Base-by-base conservation (phyloP, 257 asterid genomes). In the Gentiana straminea region DNA sequence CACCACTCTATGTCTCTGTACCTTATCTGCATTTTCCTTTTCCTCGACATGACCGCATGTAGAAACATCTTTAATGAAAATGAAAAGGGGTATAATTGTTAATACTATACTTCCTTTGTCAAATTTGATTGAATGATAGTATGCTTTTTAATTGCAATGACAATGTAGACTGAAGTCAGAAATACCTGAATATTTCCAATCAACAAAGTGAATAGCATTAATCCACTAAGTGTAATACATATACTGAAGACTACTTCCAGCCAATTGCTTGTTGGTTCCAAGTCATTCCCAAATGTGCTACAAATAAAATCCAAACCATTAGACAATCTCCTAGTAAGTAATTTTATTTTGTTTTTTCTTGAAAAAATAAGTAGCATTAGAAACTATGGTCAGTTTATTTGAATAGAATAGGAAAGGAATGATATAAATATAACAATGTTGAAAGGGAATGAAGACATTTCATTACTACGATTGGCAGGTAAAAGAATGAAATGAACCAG, bases 111-210 rank as follows among this genome's bases (percentile, higher is more conserved):
- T 1, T 41, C 60, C 60, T 11, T n/a, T 33, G 39, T 11, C 13
- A n/a, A 33, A 3, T 11, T 9, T 55, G 33, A 54, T 54, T 10
- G 46, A 36, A 38, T 47, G 51, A 52, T 8, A 33, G 33, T 34
- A 12, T 0, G 38, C 9, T n/a, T 37, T 1, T 3, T 7, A 10
- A 12, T 4, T 9, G 0, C 3, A 32, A 13, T 6, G 50, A 35
- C 36, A 7, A 35, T 15, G 2, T 10, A 59, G 8, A 7, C 46
- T 41, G 9, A 41, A 2, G 7, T 46, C 3, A 3, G 8, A 9
- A 3, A 64, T 76, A 80, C 97, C 93, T 92, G 98, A 49, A 92
- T 88, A 60, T 92, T 92, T 55, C 97, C 97, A 10, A 92, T 88
- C 73, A 92, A 68, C 58, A 88, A 77, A 33, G 97, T 92, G 79